Evolutionary conservation across 306 rosid species (phyloP).

Genomic region (Quercus wislizeni): DNA sequence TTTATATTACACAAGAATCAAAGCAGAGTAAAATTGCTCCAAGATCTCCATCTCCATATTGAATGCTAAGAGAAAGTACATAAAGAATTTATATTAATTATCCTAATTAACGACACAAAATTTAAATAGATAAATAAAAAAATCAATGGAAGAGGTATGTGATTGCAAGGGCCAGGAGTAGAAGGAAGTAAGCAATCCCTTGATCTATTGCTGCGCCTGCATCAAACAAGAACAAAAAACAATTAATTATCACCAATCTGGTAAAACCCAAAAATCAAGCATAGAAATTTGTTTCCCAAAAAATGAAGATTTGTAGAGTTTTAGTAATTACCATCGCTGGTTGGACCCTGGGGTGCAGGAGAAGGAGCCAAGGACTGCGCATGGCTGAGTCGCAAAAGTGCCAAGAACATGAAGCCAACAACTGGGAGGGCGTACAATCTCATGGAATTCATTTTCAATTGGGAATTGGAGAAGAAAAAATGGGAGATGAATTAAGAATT

Average conservation of each 20-base stretch:
- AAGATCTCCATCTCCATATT: slow-evolving; percentile 19
- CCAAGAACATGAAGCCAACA: slow-evolving; percentile 34
- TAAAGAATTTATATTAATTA: neutral
- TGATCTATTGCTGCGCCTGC: slow-evolving; percentile 66
- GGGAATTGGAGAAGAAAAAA: neutral
- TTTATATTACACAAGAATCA: neutral
- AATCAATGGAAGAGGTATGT: slow-evolving; percentile 62
- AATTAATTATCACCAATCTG: neutral
- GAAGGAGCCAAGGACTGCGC: slow-evolving; percentile 50
- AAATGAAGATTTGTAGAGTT: neutral
- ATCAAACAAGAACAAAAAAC: neutral
- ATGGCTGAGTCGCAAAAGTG: slow-evolving; percentile 27
- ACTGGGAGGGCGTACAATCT: slow-evolving; percentile 32
- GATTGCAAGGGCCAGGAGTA: slow-evolving; percentile 60
- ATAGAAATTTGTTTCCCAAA: neutral
- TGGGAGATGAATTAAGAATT: neutral
- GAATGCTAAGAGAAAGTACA: slow-evolving; percentile 19
- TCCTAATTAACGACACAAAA: neutral
- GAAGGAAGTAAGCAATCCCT: slow-evolving; percentile 64
- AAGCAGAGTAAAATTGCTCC: neutral
- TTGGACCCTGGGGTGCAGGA: slow-evolving; percentile 42
- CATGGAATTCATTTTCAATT: slow-evolving; percentile 24
- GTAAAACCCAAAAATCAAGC: neutral
- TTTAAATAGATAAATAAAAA: neutral
- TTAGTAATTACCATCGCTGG: slow-evolving; percentile 41